Conservation (phyloP, 257 asterid genomes). For the Solanum neorickii region DNA sequence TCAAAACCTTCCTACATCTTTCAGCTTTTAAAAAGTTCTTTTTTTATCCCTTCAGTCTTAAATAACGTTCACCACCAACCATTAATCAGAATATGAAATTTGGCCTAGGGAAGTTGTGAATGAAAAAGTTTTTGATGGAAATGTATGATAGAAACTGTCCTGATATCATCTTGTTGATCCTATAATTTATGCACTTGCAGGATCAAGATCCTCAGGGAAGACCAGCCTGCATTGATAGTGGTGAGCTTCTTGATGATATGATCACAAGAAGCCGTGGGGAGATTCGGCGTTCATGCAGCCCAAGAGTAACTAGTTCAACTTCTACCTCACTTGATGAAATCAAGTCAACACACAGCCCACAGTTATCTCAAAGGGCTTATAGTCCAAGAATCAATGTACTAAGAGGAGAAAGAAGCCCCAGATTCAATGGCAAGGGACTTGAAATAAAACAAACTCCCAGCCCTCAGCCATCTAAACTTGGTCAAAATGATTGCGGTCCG, state of each 20-base stretch:
- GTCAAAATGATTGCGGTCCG: constrained; percentile 26
- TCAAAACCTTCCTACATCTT: neutral
- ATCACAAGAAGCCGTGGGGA: constrained; percentile 92
- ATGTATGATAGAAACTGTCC: neutral
- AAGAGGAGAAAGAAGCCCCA: constrained; percentile 37
- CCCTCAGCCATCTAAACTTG: constrained; percentile 47
- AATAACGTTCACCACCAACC: neutral
- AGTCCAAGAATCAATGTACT: constrained; percentile 53
- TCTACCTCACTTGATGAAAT: constrained; percentile 37
- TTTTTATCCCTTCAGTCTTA: neutral
- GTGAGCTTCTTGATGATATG: constrained; percentile 66
- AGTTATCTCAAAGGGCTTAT: constrained; percentile 21
- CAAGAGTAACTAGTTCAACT: constrained; percentile 58
- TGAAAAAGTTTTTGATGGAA: neutral
- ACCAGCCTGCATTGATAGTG: constrained; percentile 26
- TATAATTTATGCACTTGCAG: constrained; percentile 12
- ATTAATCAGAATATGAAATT: neutral
- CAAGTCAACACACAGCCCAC: constrained; percentile 40
- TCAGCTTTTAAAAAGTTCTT: neutral
- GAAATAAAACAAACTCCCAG: constrained; percentile 56
- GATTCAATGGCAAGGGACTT: constrained; percentile 17
- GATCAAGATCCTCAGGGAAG: constrained; percentile 38
- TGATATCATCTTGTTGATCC: neutral
- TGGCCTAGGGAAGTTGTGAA: neutral
- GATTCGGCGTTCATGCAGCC: constrained; percentile 60